These are phyloP conservation scores for Ustilago xerochloae DNA, from an alignment of 1,284 basidiomycete genomes.

Conservation along the genomic window DNA sequence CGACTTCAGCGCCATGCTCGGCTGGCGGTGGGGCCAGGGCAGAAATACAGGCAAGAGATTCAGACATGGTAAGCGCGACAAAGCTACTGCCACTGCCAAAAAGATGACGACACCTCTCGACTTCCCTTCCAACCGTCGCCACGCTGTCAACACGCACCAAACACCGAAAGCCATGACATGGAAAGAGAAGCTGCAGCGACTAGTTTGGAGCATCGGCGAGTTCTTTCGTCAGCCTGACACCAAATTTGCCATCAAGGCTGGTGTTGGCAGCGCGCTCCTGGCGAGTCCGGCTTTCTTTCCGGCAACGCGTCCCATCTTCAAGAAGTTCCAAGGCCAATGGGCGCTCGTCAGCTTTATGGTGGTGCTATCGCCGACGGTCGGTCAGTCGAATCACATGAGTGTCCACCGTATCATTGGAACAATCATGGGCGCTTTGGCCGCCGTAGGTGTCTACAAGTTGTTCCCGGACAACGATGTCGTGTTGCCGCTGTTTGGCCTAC, in stretches of 20 bases:
- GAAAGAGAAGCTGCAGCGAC: conserved; percentile 64
- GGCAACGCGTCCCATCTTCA: conserved; percentile 79
- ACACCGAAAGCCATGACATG: conserved; percentile 73
- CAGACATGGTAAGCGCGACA: conserved; percentile 1
- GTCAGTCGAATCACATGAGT: conserved; percentile 65
- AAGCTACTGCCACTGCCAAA: conserved; percentile 1
- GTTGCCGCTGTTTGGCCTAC: conserved; percentile 84
- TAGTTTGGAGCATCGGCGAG: conserved; percentile 80
- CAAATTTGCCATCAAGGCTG: conserved; percentile 89
- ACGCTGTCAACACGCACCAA: conserved; percentile 84
- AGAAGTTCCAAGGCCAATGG: conserved; percentile 90
- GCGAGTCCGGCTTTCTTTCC: conserved; percentile 88
- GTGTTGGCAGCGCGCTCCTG: conserved; percentile 76
- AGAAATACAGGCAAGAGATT: neutral
- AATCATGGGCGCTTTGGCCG: conserved; percentile 78
- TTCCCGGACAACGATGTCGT: conserved; percentile 82
- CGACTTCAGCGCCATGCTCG: conserved; percentile 32
- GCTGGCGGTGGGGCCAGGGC: conserved; percentile 27
- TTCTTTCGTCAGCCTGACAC: conserved; percentile 79
- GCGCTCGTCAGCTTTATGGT: conserved; percentile 83
- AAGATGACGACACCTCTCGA: conserved; percentile 72
- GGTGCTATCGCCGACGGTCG: conserved; percentile 68
- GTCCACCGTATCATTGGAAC: conserved; percentile 59
- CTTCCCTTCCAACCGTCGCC: conserved; percentile 84
- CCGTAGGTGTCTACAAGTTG: conserved; percentile 75